phyloP scores from a whole-genome alignment of 495 filamentous ascomycete species.

The Penicillium taxi region DNA sequence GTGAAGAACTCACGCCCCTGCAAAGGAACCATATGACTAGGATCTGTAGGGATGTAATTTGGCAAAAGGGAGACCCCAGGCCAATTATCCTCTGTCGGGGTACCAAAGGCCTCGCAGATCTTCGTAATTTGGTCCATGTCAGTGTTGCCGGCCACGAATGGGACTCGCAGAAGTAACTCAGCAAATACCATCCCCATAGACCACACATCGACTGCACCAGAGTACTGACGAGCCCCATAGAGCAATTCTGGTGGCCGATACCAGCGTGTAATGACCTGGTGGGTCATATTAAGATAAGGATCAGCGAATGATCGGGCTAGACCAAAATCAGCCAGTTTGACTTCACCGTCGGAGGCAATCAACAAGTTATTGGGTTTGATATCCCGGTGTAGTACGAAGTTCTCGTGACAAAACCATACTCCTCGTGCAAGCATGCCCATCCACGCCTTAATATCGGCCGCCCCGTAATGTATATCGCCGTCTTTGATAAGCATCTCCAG shows the following conservation, averaged over 20 bases:
- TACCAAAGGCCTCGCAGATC: slow-evolving; percentile 79
- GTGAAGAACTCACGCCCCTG: slow-evolving; percentile 61
- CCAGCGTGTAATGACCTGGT: slow-evolving; percentile 94
- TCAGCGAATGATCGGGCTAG: slow-evolving; percentile 83
- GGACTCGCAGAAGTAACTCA: slow-evolving; percentile 73
- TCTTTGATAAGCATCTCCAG: slow-evolving; percentile 91
- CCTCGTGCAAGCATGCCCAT: slow-evolving; percentile 93
- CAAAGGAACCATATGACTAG: slow-evolving; percentile 47
- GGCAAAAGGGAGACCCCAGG: slow-evolving; percentile 77
- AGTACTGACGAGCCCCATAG: slow-evolving; percentile 82
- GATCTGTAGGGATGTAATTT: slow-evolving; percentile 59
- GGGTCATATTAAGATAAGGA: slow-evolving; percentile 81
- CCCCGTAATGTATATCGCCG: slow-evolving; percentile 62
- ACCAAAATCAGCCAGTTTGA: slow-evolving; percentile 97
- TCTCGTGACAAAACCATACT: slow-evolving; percentile 95
- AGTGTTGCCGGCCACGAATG: slow-evolving; percentile 70
- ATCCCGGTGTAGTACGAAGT: slow-evolving; percentile 89
- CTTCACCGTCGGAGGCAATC: slow-evolving; percentile 82
- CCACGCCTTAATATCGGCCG: slow-evolving; percentile 94
- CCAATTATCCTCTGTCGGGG: slow-evolving; percentile 92
- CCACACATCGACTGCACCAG: slow-evolving; percentile 89
- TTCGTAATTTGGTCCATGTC: slow-evolving; percentile 73
- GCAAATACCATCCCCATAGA: slow-evolving; percentile 90
- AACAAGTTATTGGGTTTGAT: slow-evolving; percentile 99
- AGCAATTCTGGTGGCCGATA: slow-evolving; percentile 92